A percentile compares a stretch with the other conserved stretches of the same genome.
Evolutionary conservation across 345 rosid genomes (phyloP).

Genomic region (Sonneratia caseolaris): DNA sequence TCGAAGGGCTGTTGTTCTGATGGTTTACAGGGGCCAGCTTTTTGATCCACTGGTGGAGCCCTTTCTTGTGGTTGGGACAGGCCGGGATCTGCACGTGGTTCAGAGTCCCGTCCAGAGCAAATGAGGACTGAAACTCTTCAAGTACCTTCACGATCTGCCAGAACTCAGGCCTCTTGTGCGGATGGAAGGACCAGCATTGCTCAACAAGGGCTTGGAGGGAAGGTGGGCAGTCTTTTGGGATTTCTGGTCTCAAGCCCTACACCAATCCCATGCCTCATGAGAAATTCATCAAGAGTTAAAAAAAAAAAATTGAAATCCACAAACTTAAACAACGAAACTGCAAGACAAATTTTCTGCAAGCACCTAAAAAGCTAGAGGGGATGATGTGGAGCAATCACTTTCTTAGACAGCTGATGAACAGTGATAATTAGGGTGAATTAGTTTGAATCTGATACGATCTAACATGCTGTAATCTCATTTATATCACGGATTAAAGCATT

Average conservation of each 20-base stretch:
- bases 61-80: slow-evolving; percentile 71
- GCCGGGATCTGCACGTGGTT: slow-evolving; percentile 31
- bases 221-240: slow-evolving; percentile 57
- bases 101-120: slow-evolving; percentile 59
- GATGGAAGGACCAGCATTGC: slow-evolving; percentile 83
- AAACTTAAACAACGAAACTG: not conserved
- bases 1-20: slow-evolving; percentile 24
- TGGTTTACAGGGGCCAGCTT: slow-evolving; percentile 52
- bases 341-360: not conserved
- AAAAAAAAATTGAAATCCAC: not conserved
- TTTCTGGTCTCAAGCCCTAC: slow-evolving; percentile 74
- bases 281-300: not conserved
- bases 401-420: not conserved
- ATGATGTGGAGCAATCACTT: not conserved
- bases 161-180: slow-evolving; percentile 92
- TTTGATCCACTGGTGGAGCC: slow-evolving; percentile 74
- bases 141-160: slow-evolving; percentile 87
- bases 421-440: not conserved
- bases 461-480: too few relatives aligned
- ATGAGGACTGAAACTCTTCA: slow-evolving; percentile 63
- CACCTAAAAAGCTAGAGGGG: not conserved
- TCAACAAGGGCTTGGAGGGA: slow-evolving; percentile 84
- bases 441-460: too few relatives aligned
- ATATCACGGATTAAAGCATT: too few relatives aligned
- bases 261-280: slow-evolving; percentile 5